Evolutionary conservation across 2,329 filamentous ascomycete genomes (phyloP), one percentile per base, ranked within the genome.

Genomic region (Pseudocercospora crystallina): DNA sequence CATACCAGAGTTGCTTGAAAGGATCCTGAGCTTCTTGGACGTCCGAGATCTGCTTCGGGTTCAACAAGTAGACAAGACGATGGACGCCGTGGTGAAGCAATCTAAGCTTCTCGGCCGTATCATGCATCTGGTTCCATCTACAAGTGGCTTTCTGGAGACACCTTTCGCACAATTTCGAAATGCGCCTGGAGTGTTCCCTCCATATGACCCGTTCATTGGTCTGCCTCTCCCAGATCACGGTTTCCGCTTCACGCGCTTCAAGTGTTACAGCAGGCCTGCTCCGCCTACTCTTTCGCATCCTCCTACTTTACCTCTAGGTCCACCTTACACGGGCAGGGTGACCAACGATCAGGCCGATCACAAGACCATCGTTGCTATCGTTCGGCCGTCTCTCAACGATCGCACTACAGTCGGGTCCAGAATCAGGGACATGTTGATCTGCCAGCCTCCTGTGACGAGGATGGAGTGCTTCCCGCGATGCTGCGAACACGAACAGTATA

Each of bases 171-270:
- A 32, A 9, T 8, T 14, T 15, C 20, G 20, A 26, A 26, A 26
- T 31, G 39, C 26, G 30, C 39, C 20, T 32, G 26, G 11, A 13
- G 26, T 32, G 30, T 42, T 15, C 3, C 12, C 11, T n/a, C 34
- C 30, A 29, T 43, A 45, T 36, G 38, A 53, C 29, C 52, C 52
- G 34, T 53, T 50, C 13, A 41, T n/a, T 17, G 43, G 35, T 38
- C 43, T 51, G 40, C 20, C 20, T 26, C 20, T 26, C 20, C 20
- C 39, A 8, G 39, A 26, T 26, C 20, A 7, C 20, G 20, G 20
- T 26, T 26, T 26, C 20, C 20, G 7, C 4, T 26, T 26, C 20
- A 26, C 20, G 20, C 20, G 39, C 17, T 31, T 42, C 39, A 42
- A 42, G 32, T 42, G 39, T 14, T 42, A 31, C 29, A 31, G 26